Conservation (phyloP, 2,329 filamentous ascomycete species). For the Falciphora oryzae region DNA sequence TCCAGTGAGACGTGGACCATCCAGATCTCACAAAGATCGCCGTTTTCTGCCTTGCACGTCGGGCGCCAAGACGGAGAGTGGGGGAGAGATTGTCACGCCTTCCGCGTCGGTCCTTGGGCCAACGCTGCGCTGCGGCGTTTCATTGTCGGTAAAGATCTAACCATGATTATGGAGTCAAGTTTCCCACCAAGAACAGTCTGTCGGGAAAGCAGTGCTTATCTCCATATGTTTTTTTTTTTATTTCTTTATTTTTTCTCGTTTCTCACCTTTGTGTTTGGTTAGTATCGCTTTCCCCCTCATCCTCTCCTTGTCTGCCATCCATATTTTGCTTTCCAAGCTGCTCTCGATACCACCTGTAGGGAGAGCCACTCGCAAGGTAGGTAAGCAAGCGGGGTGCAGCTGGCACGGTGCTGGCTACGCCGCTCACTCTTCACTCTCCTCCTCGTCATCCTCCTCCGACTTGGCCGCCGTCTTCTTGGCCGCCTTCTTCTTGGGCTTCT, state of each 20-base stretch:
- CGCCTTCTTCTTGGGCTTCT: conserved; percentile 76
- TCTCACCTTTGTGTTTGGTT: conserved; percentile 13
- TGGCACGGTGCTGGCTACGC: conserved; percentile 22
- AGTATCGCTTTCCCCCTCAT: conserved; percentile 4
- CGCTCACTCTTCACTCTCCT: conserved; percentile 27
- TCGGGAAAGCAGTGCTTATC: not conserved
- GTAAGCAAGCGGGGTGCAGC: not conserved
- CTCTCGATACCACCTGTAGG: not conserved
- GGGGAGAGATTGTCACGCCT: not conserved
- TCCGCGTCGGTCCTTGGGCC: not conserved
- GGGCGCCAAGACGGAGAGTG: not conserved
- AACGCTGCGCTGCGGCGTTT: not conserved
- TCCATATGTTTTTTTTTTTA: conserved; percentile 6
- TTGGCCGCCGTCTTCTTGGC: conserved; percentile 39
- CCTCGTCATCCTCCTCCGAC: conserved; percentile 26
- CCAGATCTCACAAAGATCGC: not conserved
- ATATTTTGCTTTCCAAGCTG: not conserved
- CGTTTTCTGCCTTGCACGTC: not conserved
- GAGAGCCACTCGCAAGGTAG: not conserved
- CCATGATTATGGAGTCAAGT: not conserved
- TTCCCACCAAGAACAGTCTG: not conserved
- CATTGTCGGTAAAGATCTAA: not conserved
- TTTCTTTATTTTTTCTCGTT: conserved; percentile 12
- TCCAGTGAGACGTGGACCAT: not conserved
- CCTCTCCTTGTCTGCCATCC: not conserved